A percentile compares a stretch with the other conserved stretches of the same genome.
Conservation (phyloP, 495 filamentous ascomycete genomes). For the Recurvomyces mirabilis region DNA sequence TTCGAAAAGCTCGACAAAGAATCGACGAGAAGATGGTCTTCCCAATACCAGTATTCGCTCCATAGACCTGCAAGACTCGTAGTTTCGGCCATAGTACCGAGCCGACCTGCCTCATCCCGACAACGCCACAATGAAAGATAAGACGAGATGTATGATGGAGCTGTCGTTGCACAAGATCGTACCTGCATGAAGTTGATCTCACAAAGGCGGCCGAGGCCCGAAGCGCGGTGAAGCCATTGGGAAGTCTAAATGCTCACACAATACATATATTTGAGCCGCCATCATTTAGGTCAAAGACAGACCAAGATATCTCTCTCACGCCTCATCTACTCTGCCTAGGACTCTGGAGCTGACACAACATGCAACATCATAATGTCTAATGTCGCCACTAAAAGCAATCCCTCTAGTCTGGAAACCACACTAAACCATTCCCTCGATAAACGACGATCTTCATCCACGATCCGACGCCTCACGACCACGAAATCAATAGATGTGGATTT, state of each 20-base stretch:
- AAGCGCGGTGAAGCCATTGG: not conserved
- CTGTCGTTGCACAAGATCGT: no score
- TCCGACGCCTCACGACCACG: slow-evolving; percentile 37
- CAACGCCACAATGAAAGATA: no score
- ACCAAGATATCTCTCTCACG: no score
- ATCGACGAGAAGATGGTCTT: slow-evolving; percentile 67
- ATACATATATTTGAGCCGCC: no score
- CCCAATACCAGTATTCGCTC: slow-evolving; percentile 70
- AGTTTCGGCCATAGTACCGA: slow-evolving; percentile 51
- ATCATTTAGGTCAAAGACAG: no score
- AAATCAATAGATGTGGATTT: slow-evolving; percentile 40
- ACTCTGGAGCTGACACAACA: no score
- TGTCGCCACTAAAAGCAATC: not conserved
- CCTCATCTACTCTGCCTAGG: no score
- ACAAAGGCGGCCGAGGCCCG: not conserved
- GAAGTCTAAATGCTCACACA: no score
- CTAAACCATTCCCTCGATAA: slow-evolving; percentile 32
- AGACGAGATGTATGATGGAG: no score
- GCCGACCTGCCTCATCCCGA: slow-evolving; percentile 17
- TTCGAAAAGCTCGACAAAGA: slow-evolving; percentile 48
- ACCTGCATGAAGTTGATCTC: slow-evolving; percentile 1
- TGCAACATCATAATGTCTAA: no score
- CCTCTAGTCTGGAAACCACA: slow-evolving; percentile 26
- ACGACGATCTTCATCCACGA: slow-evolving; percentile 36
- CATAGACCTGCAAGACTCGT: slow-evolving; percentile 58